Conservation (phyloP, 805 yeast genomes). For the Candida maesae region DNA sequence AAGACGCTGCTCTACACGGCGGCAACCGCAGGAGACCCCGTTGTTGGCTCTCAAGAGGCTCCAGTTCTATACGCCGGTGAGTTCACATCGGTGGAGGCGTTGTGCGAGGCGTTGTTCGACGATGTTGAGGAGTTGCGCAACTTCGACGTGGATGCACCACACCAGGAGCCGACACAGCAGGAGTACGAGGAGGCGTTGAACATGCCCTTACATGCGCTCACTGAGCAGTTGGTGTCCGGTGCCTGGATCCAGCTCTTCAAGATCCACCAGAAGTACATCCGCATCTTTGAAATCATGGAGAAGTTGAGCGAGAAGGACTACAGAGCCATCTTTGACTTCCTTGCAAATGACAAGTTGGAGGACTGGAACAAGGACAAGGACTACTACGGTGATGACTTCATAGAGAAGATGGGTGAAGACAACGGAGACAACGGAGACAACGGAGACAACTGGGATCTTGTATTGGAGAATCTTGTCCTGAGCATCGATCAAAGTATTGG, state of each 20-base stretch:
- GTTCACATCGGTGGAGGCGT: constrained; percentile 12
- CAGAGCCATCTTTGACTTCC: constrained; percentile 17
- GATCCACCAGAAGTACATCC: constrained; percentile 7
- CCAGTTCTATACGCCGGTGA: constrained; percentile 13
- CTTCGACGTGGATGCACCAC: constrained; percentile 12
- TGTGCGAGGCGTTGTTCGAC: constrained; percentile 12
- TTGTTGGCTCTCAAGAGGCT: neutral
- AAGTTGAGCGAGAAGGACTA: constrained; percentile 18
- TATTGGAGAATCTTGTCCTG: neutral
- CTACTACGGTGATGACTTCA: neutral
- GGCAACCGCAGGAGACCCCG: constrained; percentile 1
- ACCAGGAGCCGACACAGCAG: constrained; percentile 1
- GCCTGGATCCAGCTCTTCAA: constrained; percentile 9
- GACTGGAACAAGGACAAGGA: neutral
- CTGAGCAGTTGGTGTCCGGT: constrained; percentile 11
- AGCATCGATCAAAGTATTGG: neutral
- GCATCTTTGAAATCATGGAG: constrained; percentile 16
- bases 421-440: neutral
- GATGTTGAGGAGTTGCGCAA: constrained; percentile 11
- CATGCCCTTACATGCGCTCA: constrained; percentile 9
- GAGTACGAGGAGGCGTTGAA: constrained; percentile 12
- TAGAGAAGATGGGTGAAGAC: constrained; percentile 1
- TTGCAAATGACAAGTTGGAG: constrained; percentile 5
- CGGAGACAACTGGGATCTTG: neutral
- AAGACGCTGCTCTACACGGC: constrained; percentile 1